These are phyloP conservation scores for Medicago arabica DNA, from an alignment of 306 rosid species.

Conservation along the genomic window DNA sequence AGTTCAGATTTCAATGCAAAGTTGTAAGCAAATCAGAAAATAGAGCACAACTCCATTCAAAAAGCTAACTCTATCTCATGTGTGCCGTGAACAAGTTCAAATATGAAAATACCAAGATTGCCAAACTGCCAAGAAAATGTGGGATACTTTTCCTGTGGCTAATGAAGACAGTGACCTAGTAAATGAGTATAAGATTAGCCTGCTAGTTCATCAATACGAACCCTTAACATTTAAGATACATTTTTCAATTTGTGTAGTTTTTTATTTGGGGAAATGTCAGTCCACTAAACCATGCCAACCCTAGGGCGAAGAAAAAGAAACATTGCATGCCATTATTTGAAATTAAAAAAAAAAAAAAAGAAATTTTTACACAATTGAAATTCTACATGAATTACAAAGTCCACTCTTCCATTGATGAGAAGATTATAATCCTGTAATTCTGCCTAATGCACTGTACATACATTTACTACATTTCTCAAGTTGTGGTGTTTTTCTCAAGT, in stretches of 20 bases:
- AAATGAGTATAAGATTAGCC: background rate
- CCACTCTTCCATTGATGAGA: background rate
- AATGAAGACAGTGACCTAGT: background rate
- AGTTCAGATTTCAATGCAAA: no score
- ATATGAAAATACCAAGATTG: no score
- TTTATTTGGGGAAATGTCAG: background rate
- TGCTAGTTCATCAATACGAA: background rate
- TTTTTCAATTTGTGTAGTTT: background rate
- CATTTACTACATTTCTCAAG: constrained; percentile 32
- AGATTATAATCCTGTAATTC: constrained; percentile 27
- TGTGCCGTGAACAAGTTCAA: constrained; percentile 1
- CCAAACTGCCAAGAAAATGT: no score
- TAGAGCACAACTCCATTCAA: background rate
- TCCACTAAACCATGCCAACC: background rate
- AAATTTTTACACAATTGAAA: background rate
- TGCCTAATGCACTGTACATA: constrained; percentile 1
- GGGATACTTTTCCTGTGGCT: background rate
- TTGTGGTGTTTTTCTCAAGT: constrained; percentile 14
- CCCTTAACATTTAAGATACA: background rate
- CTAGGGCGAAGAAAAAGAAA: background rate
- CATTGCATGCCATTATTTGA: no score
- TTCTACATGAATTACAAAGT: constrained; percentile 12
- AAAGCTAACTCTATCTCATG: background rate
- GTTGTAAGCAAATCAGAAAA: background rate
- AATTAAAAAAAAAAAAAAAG: background rate